Conservation (phyloP, 345 rosid species). For the Dipteronia dyeriana region DNA sequence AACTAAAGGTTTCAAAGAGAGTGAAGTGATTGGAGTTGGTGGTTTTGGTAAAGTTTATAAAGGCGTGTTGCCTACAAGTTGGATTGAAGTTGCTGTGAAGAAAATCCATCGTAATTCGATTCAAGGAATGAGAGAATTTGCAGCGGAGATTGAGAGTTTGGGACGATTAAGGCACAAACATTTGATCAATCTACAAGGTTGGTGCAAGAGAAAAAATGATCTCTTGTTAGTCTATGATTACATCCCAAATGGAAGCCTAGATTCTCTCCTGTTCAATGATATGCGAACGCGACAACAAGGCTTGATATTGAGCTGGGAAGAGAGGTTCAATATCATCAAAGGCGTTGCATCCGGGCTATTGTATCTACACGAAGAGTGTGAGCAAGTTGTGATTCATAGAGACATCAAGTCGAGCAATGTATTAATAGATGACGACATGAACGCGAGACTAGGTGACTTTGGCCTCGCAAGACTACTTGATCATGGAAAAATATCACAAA, state of each 20-base stretch:
- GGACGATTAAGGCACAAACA: conserved; percentile 69
- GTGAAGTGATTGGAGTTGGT: conserved; percentile 66
- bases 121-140: conserved; percentile 80
- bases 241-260: conserved; percentile 74
- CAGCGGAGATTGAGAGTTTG: conserved; percentile 69
- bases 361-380: conserved; percentile 81
- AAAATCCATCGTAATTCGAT: conserved; percentile 52
- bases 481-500: conserved; percentile 57
- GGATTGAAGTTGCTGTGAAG: conserved; percentile 62
- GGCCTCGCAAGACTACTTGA: conserved; percentile 79
- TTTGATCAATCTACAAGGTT: conserved; percentile 74
- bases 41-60: conserved; percentile 74
- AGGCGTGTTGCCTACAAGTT: conserved; percentile 44
- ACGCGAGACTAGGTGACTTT: conserved; percentile 68
- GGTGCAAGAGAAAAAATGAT: conserved; percentile 63
- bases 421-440: conserved; percentile 65
- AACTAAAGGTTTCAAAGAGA: conserved; percentile 62
- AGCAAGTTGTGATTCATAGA: conserved; percentile 69
- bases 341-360: conserved; percentile 66
- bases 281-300: conserved; percentile 10
- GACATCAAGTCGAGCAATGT: conserved; percentile 83
- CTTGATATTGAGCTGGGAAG: conserved; percentile 56
- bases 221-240: conserved; percentile 68
- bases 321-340: conserved; percentile 61
- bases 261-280: conserved; percentile 36